phyloP scores from a whole-genome alignment of 108 stramenopile species.

The Cyclotella distinguenda region DNA sequence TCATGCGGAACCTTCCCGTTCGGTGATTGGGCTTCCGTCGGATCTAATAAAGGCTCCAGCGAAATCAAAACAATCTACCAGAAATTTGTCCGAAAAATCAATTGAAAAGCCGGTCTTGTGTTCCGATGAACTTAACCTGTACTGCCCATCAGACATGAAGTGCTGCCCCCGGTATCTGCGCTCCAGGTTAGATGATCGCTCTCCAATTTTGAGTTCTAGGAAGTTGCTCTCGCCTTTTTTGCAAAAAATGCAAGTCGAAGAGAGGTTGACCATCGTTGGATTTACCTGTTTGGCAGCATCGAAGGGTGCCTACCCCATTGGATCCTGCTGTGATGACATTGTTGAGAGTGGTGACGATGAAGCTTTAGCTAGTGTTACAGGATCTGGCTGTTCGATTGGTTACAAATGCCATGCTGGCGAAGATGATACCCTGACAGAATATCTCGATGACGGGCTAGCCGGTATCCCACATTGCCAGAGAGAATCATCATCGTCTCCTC shows the following conservation, averaged over 20 bases:
- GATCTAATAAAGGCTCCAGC: neutral
- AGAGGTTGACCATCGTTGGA: neutral
- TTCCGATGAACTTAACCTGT: constrained; percentile 1
- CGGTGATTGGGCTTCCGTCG: too few relatives aligned
- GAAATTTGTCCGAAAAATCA: too few relatives aligned
- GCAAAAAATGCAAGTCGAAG: neutral
- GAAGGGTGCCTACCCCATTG: neutral
- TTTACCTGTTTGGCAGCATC: neutral
- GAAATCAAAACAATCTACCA: neutral
- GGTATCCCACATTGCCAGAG: neutral
- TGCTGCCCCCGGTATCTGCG: constrained; percentile 7
- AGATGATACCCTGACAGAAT: too few relatives aligned
- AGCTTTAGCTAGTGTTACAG: neutral
- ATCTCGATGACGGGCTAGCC: constrained; percentile 1
- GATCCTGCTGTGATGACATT: constrained; percentile 5
- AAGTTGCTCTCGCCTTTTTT: neutral
- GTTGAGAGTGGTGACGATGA: neutral
- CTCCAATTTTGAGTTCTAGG: neutral
- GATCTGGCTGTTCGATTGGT: constrained; percentile 7
- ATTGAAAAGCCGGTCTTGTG: constrained; percentile 1
- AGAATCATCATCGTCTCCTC: neutral
- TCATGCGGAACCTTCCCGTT: too few relatives aligned
- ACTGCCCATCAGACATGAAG: neutral
- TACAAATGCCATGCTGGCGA: neutral
- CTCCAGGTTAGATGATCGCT: too few relatives aligned